phyloP scores from a whole-genome alignment of 2,329 filamentous ascomycete genomes.

The Sclerotinia nivalis region DNA sequence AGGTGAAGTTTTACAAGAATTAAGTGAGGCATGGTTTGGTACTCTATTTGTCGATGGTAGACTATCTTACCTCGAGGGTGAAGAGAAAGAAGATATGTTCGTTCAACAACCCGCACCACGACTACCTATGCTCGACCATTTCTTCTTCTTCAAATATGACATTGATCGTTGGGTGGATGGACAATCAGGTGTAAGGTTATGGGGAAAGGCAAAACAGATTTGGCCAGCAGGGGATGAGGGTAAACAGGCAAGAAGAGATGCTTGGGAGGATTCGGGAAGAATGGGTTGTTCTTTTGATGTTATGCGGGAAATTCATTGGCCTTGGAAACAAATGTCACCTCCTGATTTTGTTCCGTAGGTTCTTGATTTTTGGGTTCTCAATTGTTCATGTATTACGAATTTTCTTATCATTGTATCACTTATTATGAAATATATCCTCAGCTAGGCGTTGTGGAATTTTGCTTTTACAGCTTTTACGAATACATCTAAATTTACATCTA shows the following conservation, averaged over 20 bases:
- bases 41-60: slow-evolving; percentile 7
- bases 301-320: slow-evolving; percentile 23
- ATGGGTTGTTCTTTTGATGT: slow-evolving; percentile 18
- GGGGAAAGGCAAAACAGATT: slow-evolving; percentile 19
- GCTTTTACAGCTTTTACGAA: background rate
- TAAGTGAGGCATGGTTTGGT: slow-evolving; percentile 21
- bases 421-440: slow-evolving; percentile 2
- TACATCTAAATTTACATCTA: background rate
- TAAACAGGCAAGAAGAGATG: slow-evolving; percentile 17
- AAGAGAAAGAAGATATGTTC: slow-evolving; percentile 21
- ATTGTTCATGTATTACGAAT: background rate
- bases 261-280: slow-evolving; percentile 20
- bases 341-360: slow-evolving; percentile 18
- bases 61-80: slow-evolving; percentile 13
- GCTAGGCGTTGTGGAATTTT: slow-evolving; percentile 17
- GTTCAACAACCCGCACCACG: slow-evolving; percentile 15
- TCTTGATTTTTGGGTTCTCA: background rate
- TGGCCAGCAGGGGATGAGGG: slow-evolving; percentile 19
- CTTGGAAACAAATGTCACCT: slow-evolving; percentile 22
- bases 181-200: slow-evolving; percentile 16
- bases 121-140: slow-evolving; percentile 19
- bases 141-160: slow-evolving; percentile 23
- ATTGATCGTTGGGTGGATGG: slow-evolving; percentile 22
- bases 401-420: background rate
- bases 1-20: slow-evolving; percentile 13